Evolutionary conservation across 768 basidiomycete species (phyloP), one percentile per base, ranked within the genome.

Genomic region (Macrolepiota fuliginosa): DNA sequence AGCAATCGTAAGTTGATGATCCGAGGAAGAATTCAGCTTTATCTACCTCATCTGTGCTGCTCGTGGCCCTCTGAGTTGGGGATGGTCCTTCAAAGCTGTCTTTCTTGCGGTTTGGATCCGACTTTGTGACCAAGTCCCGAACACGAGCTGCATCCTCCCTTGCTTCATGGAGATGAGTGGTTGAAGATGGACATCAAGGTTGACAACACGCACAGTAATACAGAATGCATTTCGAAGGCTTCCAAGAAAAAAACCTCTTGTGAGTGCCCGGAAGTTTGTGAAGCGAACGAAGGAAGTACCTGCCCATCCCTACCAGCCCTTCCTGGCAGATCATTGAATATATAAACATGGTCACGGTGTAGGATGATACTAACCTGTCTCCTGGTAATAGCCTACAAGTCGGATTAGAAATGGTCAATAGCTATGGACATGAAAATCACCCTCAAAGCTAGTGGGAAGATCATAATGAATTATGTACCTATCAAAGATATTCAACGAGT

Each of bases 381-480:
- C 92, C 71, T 94, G 92, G 70, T 94, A 94, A 70, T 88, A 94
- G 0, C 91, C 92, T 91, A 56, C 13, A 25, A 46, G 56, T 17
- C 54, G 49, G 40, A 51, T 39, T 27, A 58, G 45, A 13, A 62
- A 39, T 11, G 58, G 27, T 24, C 62, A 22, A 29, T 37, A 25
- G 49, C 9, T 37, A 17, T 32, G 12, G 7, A 27, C 50, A 19
- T 56, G 32, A 63, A 19, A 5, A 72, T 63, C 39, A 87, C 91
- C 90, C 82, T 94, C 92, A 61, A 93, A 85, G 59, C 90, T 92
- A 69, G 90, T 91, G 0, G 91, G 90, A 17, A 93, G 72, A 71
- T 93, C 91, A 63, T 84, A 92, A 67, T 94, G 92, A 45, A 94
- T 85, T 46, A 92, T 83, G 66, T 91, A 93, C 39, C 90, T 79